Conservation (phyloP, 345 rosid species). For the Moringa oleifera region DNA sequence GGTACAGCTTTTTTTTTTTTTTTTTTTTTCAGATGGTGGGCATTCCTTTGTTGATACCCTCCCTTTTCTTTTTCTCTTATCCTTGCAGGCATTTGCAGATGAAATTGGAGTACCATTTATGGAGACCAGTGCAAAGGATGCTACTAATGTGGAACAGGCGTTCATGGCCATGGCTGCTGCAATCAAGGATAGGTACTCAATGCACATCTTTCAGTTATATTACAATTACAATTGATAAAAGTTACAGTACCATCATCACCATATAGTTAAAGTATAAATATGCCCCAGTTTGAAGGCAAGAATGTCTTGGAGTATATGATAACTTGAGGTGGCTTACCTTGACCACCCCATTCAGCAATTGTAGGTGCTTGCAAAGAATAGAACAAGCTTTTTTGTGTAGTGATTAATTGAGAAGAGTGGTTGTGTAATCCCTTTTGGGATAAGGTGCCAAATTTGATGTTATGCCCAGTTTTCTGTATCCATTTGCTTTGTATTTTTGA, state of each 20-base stretch:
- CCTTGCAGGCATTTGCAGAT: slow-evolving; percentile 63
- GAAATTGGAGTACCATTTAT: slow-evolving; percentile 70
- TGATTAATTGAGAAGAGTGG: no score
- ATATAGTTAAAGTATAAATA: no score
- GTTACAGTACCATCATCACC: no score
- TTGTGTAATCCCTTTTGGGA: no score
- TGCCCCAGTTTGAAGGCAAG: not conserved
- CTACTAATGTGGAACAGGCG: slow-evolving; percentile 68
- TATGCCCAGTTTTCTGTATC: no score
- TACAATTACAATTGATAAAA: no score
- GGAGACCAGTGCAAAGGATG: slow-evolving; percentile 82
- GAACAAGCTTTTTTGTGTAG: no score
- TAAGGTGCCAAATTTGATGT: no score
- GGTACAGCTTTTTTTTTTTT: no score
- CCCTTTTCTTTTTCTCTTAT: not conserved
- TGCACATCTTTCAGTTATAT: not conserved
- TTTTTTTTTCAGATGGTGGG: not conserved
- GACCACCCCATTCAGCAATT: no score
- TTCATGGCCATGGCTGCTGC: slow-evolving; percentile 81
- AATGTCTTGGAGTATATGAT: not conserved
- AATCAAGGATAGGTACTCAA: slow-evolving; percentile 57
- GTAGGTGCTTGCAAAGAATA: not conserved
- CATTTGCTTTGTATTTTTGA: no score
- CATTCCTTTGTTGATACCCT: not conserved
- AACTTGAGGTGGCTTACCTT: not conserved